These are phyloP conservation scores for Erythrobasidium yunnanense DNA, from an alignment of 768 basidiomycete genomes.

Conservation along the genomic window DNA sequence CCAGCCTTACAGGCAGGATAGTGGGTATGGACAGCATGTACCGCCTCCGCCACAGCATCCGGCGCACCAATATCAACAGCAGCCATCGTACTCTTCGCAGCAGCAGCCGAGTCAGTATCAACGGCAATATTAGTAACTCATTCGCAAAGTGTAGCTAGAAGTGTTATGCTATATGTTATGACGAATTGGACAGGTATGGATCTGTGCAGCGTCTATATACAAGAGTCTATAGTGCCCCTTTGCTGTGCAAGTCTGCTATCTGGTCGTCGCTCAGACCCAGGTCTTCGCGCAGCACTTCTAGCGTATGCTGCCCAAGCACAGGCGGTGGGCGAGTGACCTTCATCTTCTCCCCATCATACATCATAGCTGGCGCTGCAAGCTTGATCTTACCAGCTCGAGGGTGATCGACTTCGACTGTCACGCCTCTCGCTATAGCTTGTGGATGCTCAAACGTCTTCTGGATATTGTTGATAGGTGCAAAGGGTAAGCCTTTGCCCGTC, in stretches of 20 bases:
- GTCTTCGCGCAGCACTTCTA: constrained; percentile 34
- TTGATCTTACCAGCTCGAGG: constrained; percentile 54
- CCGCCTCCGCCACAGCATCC: not conserved
- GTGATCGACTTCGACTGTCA: constrained; percentile 65
- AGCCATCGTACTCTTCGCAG: constrained; percentile 1
- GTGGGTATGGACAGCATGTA: not conserved
- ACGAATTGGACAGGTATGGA: too few relatives aligned
- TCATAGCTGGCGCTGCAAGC: constrained; percentile 34
- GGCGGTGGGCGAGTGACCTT: constrained; percentile 35
- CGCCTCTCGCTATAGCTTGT: constrained; percentile 62
- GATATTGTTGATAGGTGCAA: constrained; percentile 87
- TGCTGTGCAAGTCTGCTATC: constrained; percentile 27
- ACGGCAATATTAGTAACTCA: not conserved
- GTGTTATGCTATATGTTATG: too few relatives aligned
- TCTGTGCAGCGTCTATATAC: too few relatives aligned
- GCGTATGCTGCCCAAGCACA: constrained; percentile 35
- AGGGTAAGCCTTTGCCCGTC: constrained; percentile 72
- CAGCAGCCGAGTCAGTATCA: not conserved
- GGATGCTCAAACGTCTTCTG: constrained; percentile 80
- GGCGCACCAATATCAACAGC: not conserved
- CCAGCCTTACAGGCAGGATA: not conserved
- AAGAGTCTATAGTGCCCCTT: constrained; percentile 14
- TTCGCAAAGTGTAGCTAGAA: too few relatives aligned
- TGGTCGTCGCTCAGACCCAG: constrained; percentile 29
- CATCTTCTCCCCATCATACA: constrained; percentile 36